Evolutionary conservation across 148 eudicot species (phyloP), one percentile per base, ranked within the genome.

Genomic region (Silene conica): DNA sequence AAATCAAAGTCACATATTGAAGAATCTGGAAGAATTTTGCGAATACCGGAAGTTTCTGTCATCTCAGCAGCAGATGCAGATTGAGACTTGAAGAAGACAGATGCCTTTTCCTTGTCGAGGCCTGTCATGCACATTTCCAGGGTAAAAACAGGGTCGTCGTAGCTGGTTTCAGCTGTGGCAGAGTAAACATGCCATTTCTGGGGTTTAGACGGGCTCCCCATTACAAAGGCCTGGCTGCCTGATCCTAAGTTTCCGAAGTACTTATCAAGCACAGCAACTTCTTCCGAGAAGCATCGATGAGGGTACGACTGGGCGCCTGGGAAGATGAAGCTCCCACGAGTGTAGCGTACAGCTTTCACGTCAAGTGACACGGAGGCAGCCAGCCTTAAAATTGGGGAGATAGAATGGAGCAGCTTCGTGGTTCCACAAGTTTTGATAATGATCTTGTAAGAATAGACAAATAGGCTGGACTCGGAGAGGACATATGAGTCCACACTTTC

Each of bases 51-150:
- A 9, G 8, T 41, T 15, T 81, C 78, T 18, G 97, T 92, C 94
- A 92, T 92, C 0, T 26, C 59, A 62, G 87, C 80, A 21, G 94
- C 92, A 31, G 92, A 85, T 72, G 85, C 75, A 1, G 85, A 80
- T 20, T 75, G 58, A 31, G 79, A 65, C 75, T 85, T 88, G 88
- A 79, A 88, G 43, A 92, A 92, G 2, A 89, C 89, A 1, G 88
- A 80, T 38, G 97, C 92, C 28, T 67, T 78, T 58, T 80, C 76
- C 60, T 61, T 84, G 86, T 84, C 85, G 82, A 92, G 80, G 26
- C 84, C 80, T 8, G 94, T 92, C 97, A 92, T 89, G 77, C 97
- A 89, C 92, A 92, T 92, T 75, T 92, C 94, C 0, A 92, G 55
- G 21, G 90, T 89, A 70, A 82, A 88, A 11, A 23, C 38, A 12